Percentiles rank a stretch among this genome's conserved stretches.
Conservation (phyloP, 2,329 filamentous ascomycete species). For the Aspergillus sp. region DNA sequence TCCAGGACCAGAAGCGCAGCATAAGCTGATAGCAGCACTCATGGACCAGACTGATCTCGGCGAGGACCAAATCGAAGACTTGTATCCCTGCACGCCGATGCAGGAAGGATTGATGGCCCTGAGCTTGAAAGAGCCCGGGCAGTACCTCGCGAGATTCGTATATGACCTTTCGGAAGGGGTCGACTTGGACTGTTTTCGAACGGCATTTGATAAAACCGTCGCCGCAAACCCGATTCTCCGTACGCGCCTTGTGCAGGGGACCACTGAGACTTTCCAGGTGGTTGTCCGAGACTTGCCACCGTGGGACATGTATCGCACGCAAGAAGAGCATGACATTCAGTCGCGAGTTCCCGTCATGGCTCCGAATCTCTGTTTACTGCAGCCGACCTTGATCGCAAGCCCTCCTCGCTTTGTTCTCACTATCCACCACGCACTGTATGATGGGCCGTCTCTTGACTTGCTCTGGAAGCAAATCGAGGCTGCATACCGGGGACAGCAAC, state of each 20-base stretch:
- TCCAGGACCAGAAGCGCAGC: too few relatives aligned
- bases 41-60: too few relatives aligned
- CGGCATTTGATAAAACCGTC: slow-evolving; percentile 32
- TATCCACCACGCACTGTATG: slow-evolving; percentile 46
- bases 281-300: too few relatives aligned
- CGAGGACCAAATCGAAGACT: slow-evolving; percentile 31
- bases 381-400: too few relatives aligned
- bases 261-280: slow-evolving; percentile 19
- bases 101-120: slow-evolving; percentile 40
- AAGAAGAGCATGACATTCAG: too few relatives aligned
- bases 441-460: slow-evolving; percentile 32
- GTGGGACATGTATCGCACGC: too few relatives aligned
- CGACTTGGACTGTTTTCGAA: slow-evolving; percentile 32
- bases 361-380: too few relatives aligned
- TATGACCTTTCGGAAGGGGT: slow-evolving; percentile 23
- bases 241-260: slow-evolving; percentile 29
- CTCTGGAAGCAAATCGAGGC: slow-evolving; percentile 5
- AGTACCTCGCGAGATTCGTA: slow-evolving; percentile 36
- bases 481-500: slow-evolving; percentile 16
- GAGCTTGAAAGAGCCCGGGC: slow-evolving; percentile 31
- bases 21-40: too few relatives aligned
- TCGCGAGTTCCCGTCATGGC: too few relatives aligned
- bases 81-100: slow-evolving; percentile 38
- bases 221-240: slow-evolving; percentile 37
- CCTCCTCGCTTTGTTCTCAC: slow-evolving; percentile 27